These are phyloP conservation scores for Eudorina sp. DNA, from an alignment of 139 green algal genomes.

Conservation along the genomic window DNA sequence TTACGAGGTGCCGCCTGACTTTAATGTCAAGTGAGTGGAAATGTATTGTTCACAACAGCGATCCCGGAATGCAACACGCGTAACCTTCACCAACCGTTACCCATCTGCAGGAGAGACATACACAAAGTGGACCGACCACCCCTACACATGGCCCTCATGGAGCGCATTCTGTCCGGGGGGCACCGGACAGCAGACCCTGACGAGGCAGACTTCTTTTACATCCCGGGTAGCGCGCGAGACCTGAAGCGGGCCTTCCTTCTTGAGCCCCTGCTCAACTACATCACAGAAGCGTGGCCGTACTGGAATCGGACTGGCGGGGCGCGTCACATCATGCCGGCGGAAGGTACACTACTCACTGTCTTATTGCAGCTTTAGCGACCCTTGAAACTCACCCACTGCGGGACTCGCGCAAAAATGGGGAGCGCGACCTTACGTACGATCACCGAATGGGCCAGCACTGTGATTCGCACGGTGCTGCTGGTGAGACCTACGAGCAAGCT, in stretches of 20 bases:
- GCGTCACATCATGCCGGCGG: conserved; percentile 61
- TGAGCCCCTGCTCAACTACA: conserved; percentile 54
- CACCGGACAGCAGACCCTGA: conserved; percentile 51
- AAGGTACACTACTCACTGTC: too few species aligned
- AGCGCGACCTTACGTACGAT: too few species aligned
- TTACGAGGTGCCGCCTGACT: conserved; percentile 64
- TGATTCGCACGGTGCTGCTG: too few species aligned
- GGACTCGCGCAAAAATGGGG: too few species aligned
- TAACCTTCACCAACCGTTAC: too few species aligned
- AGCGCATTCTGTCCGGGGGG: conserved; percentile 57
- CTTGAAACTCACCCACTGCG: too few species aligned
- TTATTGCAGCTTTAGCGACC: too few species aligned
- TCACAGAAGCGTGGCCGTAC: conserved; percentile 57
- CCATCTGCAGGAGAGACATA: conserved; percentile 49
- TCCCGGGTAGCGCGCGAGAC: conserved; percentile 55
- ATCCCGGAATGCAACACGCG: too few species aligned
- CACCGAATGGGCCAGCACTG: too few species aligned
- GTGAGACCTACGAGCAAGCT: too few species aligned
- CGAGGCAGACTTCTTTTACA: conserved; percentile 61
- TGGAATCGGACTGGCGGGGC: conserved; percentile 54
- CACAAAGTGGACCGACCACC: conserved; percentile 59
- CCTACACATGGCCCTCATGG: conserved; percentile 58
- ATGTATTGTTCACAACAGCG: not conserved
- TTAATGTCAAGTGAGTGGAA: conserved; percentile 59
- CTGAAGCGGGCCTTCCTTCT: conserved; percentile 61